A percentile compares a stretch with the other conserved stretches of the same genome.
Evolutionary conservation across 1,139 yeast genomes (phyloP).

Genomic region (Hansenula sp.): DNA sequence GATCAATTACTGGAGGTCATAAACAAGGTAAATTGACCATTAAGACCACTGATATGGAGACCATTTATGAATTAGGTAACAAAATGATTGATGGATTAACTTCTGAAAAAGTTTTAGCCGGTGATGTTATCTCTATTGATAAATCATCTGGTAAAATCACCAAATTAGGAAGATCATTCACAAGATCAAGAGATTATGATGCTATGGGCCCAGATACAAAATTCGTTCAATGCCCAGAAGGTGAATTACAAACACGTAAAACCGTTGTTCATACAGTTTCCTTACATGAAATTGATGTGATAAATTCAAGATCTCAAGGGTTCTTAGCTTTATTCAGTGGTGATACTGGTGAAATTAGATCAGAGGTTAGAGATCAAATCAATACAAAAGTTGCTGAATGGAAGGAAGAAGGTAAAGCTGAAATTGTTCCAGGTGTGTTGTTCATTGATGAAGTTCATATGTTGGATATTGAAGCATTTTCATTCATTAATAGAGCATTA

Average conservation of each 20-base stretch:
- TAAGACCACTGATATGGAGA: conserved; percentile 98
- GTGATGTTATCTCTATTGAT: conserved; percentile 94
- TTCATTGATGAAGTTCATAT: conserved; percentile 98
- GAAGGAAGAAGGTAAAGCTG: conserved; percentile 99
- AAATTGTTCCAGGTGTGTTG: conserved; percentile 96
- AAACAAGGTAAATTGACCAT: conserved; percentile 97
- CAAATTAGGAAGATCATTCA: conserved; percentile 90
- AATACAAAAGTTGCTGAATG: conserved; percentile 97
- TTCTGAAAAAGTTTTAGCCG: conserved; percentile 94
- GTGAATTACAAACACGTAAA: conserved; percentile 93
- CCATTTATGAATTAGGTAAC: conserved; percentile 93
- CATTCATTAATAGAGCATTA: conserved; percentile 91
- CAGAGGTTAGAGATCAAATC: conserved; percentile 96
- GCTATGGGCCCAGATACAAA: conserved; percentile 99
- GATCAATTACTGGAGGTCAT: conserved; percentile 95
- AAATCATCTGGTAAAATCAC: conserved; percentile 93
- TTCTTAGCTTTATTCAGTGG: conserved; percentile 94
- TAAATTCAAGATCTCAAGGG: conserved; percentile 97
- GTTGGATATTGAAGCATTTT: conserved; percentile 96
- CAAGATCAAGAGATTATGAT: conserved; percentile 96
- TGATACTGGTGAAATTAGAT: conserved; percentile 95
- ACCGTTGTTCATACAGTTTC: conserved; percentile 96
- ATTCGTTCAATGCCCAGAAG: conserved; percentile 98
- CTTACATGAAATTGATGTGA: conserved; percentile 95
- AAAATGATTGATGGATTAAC: conserved; percentile 97